A percentile compares a stretch with the other conserved stretches of the same genome.
Conservation (phyloP, 768 basidiomycete species). For the Boletus coccyginus region DNA sequence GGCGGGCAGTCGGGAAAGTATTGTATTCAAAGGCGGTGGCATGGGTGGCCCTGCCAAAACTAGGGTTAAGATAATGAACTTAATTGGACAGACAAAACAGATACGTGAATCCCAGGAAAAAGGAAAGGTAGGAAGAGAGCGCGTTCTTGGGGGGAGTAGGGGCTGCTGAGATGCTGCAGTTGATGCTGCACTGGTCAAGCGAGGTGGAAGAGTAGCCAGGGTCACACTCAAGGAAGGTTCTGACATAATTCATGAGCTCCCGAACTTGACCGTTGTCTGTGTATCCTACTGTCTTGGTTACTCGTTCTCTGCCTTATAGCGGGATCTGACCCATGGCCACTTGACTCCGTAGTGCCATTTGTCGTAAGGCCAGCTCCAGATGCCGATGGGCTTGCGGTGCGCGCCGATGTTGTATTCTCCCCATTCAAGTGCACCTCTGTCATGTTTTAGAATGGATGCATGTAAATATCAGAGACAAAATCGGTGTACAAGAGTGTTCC, state of each 20-base stretch:
- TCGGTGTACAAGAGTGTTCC: not conserved
- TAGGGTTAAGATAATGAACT: not conserved
- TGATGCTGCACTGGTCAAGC: slow-evolving; percentile 4
- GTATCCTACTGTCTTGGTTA: slow-evolving; percentile 9
- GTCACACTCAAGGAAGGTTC: slow-evolving; percentile 16
- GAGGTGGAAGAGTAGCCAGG: slow-evolving; percentile 7
- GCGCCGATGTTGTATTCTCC: not conserved
- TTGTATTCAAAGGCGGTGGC: slow-evolving; percentile 40
- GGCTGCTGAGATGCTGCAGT: slow-evolving; percentile 16
- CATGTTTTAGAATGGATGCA: not conserved
- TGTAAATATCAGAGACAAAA: not conserved
- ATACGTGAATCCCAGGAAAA: slow-evolving; percentile 19
- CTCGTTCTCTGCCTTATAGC: not conserved
- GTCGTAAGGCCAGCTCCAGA: not conserved
- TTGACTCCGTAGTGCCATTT: not conserved
- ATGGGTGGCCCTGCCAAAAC: slow-evolving; percentile 9
- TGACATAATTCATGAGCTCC: not conserved
- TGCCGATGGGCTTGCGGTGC: not conserved
- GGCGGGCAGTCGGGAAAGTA: slow-evolving; percentile 54
- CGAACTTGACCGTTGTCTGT: not conserved
- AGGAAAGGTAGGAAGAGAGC: slow-evolving; percentile 9
- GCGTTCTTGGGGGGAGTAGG: slow-evolving; percentile 3
- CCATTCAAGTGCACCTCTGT: not conserved
- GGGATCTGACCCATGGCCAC: not conserved
- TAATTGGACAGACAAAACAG: not conserved